phyloP scores from a whole-genome alignment of 108 stramenopile genomes.

The Skeletonema costatum region DNA sequence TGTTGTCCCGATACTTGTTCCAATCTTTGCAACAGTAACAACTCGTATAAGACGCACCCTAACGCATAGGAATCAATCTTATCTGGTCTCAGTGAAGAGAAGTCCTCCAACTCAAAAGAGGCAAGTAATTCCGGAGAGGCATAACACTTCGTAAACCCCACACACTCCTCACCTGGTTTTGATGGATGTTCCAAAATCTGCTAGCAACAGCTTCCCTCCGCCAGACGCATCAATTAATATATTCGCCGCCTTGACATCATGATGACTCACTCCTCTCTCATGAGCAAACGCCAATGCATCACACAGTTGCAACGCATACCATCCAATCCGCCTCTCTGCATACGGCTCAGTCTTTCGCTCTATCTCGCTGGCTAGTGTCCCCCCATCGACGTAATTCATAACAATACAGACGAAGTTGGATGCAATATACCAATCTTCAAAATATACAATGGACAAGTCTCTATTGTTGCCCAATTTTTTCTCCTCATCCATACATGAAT shows the following conservation, averaged over 20 bases:
- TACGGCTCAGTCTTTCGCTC: slow-evolving; percentile 37
- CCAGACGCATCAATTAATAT: slow-evolving; percentile 41
- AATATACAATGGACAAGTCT: slow-evolving; percentile 36
- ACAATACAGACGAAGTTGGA: slow-evolving; percentile 39
- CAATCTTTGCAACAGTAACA: slow-evolving; percentile 21
- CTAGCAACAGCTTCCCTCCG: slow-evolving; percentile 40
- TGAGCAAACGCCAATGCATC: slow-evolving; percentile 43
- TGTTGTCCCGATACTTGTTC: slow-evolving; percentile 23
- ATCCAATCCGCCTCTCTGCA: slow-evolving; percentile 44
- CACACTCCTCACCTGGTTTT: slow-evolving; percentile 34
- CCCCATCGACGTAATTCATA: slow-evolving; percentile 44
- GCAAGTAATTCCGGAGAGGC: slow-evolving; percentile 48
- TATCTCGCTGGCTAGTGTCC: slow-evolving; percentile 44
- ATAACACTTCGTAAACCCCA: slow-evolving; percentile 39
- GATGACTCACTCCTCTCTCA: slow-evolving; percentile 37
- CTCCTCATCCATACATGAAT: not conserved
- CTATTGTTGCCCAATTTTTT: slow-evolving; percentile 2
- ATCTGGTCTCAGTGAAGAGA: slow-evolving; percentile 11
- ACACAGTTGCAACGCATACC: slow-evolving; percentile 46
- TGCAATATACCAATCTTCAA: slow-evolving; percentile 43
- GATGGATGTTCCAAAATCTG: slow-evolving; percentile 50
- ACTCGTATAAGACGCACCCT: slow-evolving; percentile 42
- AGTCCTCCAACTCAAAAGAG: slow-evolving; percentile 36
- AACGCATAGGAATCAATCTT: slow-evolving; percentile 45
- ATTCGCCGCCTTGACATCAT: slow-evolving; percentile 43